Percentiles rank a stretch among this genome's conserved stretches.
Conservation (phyloP, 129 eudicot species). For the Gnaphalium uliginosum region DNA sequence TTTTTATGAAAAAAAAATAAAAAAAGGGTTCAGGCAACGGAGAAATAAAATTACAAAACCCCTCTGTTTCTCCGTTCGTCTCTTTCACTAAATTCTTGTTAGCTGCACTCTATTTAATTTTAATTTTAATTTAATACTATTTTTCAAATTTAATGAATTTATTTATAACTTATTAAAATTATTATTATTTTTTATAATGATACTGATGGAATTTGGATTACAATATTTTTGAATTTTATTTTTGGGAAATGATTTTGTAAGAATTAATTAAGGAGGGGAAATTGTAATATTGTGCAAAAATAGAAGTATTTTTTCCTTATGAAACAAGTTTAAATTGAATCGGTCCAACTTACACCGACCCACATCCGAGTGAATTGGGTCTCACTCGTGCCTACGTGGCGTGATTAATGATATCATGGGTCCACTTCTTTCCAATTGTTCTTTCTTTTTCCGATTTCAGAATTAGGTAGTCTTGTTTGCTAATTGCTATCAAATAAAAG, state of each 20-base stretch:
- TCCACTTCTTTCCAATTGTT: constrained; percentile 1
- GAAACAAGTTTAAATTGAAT: constrained; percentile 22
- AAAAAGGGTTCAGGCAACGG: constrained; percentile 31
- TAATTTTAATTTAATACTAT: neutral
- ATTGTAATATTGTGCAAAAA: neutral
- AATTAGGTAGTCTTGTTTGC: neutral
- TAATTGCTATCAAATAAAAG: too few species aligned
- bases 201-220: too few species aligned
- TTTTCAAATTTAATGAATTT: neutral
- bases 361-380: constrained; percentile 17
- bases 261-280: neutral
- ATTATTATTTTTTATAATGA: too few species aligned
- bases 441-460: neutral
- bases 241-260: too few species aligned
- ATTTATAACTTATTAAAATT: neutral
- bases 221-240: neutral
- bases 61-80: constrained; percentile 32
- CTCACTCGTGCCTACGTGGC: constrained; percentile 22
- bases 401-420: neutral
- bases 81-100: constrained; percentile 17
- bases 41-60: constrained; percentile 11
- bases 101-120: neutral
- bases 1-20: neutral
- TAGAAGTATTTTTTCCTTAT: constrained; percentile 18
- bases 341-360: constrained; percentile 30